Percentiles rank a stretch among this genome's conserved stretches.
phyloP scores from a whole-genome alignment of 169 alveolate species.

The Amoebophrya sp. region DNA sequence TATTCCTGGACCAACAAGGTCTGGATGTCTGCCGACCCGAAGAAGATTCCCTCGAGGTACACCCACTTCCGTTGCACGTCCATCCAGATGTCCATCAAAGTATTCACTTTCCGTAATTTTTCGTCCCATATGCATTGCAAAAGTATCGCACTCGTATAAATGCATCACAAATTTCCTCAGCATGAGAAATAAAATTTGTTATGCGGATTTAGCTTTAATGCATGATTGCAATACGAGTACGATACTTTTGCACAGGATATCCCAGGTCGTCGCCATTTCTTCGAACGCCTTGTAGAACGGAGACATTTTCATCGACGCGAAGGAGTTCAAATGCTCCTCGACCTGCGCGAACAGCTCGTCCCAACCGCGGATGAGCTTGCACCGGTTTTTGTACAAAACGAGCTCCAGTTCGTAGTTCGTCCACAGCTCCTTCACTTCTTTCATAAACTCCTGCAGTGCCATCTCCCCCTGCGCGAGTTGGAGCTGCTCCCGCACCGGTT shows the following conservation, averaged over 20 bases:
- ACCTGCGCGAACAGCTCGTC: constrained; percentile 86
- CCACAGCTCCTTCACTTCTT: constrained; percentile 81
- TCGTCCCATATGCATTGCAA: too few species aligned
- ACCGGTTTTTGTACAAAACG: constrained; percentile 79
- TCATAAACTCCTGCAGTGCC: not conserved
- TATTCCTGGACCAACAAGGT: constrained; percentile 87
- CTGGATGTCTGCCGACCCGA: constrained; percentile 92
- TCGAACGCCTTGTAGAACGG: constrained; percentile 84
- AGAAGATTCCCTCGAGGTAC: constrained; percentile 93
- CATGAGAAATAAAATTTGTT: too few species aligned
- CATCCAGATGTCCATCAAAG: constrained; percentile 89
- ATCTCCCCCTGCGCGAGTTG: not conserved
- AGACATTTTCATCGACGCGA: constrained; percentile 83
- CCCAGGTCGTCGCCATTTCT: constrained; percentile 70
- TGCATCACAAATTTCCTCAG: too few species aligned
- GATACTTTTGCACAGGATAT: too few species aligned
- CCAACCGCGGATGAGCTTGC: constrained; percentile 93
- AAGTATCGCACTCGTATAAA: too few species aligned
- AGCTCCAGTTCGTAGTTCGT: constrained; percentile 73
- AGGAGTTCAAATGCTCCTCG: constrained; percentile 89
- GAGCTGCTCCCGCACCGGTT: not conserved
- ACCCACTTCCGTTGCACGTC: constrained; percentile 97
- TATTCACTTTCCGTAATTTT: constrained; percentile 81
- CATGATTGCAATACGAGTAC: too few species aligned
- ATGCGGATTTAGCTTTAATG: too few species aligned